Conservation (phyloP, 768 basidiomycete species). For the Leccinum sublutescens region DNA sequence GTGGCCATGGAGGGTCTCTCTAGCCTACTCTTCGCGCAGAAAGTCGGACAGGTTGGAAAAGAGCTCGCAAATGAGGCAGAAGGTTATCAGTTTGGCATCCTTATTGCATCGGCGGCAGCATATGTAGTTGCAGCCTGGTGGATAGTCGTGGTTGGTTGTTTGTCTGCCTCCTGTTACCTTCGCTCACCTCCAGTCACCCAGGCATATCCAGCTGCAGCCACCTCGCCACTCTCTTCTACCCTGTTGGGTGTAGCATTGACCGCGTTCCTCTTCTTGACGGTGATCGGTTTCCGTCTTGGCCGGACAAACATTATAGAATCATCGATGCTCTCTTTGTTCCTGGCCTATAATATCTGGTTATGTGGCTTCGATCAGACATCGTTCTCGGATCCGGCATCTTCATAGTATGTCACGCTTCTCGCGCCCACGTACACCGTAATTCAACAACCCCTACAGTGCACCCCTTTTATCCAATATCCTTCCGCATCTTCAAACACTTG, state of each 20-base stretch:
- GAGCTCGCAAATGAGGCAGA: conserved; percentile 72
- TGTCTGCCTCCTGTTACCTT: background rate
- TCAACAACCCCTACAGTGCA: conserved; percentile 42
- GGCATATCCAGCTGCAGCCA: conserved; percentile 81
- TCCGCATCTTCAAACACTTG: conserved; percentile 74
- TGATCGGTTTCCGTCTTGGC: conserved; percentile 86
- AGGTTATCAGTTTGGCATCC: conserved; percentile 69
- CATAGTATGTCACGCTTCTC: conserved; percentile 55
- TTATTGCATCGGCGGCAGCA: conserved; percentile 73
- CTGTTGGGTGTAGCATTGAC: conserved; percentile 86
- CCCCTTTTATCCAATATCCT: conserved; percentile 77
- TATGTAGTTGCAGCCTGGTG: conserved; percentile 85
- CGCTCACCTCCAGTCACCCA: conserved; percentile 30
- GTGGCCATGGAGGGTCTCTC: conserved; percentile 83
- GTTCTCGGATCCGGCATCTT: conserved; percentile 69
- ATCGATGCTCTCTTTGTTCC: conserved; percentile 79
- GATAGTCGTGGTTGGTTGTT: conserved; percentile 69
- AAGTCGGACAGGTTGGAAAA: conserved; percentile 74
- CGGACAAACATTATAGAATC: conserved; percentile 94
- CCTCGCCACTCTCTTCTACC: conserved; percentile 85
- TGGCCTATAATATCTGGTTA: conserved; percentile 90
- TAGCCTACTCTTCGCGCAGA: conserved; percentile 78
- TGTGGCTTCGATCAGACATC: conserved; percentile 78
- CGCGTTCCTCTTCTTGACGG: conserved; percentile 84
- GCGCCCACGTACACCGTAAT: conserved; percentile 1